phyloP scores from a whole-genome alignment of 768 basidiomycete species.

The Termitomyces sp. region DNA sequence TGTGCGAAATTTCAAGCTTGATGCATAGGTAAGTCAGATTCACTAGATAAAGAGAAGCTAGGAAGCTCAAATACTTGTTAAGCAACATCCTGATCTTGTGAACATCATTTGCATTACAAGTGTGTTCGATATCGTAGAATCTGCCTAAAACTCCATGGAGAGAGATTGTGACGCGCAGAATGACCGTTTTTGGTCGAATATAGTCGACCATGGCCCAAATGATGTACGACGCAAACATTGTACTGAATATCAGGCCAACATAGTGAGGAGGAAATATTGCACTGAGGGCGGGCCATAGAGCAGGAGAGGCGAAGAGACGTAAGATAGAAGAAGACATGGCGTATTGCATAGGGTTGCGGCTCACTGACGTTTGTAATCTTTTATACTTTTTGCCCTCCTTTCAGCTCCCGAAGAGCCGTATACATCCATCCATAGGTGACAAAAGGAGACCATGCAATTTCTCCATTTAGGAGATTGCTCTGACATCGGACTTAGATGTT shows the following conservation, averaged over 20 bases:
- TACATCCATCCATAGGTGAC: too few species aligned
- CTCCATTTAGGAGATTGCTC: too few species aligned
- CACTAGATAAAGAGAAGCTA: not conserved
- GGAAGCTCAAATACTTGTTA: not conserved
- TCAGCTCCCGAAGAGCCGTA: too few species aligned
- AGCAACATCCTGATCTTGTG: not conserved
- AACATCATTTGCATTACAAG: not conserved
- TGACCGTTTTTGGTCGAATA: not conserved
- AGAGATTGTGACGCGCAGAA: not conserved
- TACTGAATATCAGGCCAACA: not conserved
- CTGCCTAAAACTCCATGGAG: not conserved
- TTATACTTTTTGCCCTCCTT: too few species aligned
- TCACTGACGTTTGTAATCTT: too few species aligned
- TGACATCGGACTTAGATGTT: too few species aligned
- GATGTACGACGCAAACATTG: not conserved
- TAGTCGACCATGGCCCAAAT: not conserved
- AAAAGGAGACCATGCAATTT: too few species aligned
- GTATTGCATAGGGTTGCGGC: too few species aligned
- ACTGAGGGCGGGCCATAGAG: too few species aligned
- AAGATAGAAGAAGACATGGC: too few species aligned
- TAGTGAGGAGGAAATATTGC: not conserved
- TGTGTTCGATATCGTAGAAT: not conserved
- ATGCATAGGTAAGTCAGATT: not conserved
- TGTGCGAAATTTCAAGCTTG: not conserved
- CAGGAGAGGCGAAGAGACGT: too few species aligned